Conservation (phyloP, 208 protist species). For the Naegleria fowleri region DNA sequence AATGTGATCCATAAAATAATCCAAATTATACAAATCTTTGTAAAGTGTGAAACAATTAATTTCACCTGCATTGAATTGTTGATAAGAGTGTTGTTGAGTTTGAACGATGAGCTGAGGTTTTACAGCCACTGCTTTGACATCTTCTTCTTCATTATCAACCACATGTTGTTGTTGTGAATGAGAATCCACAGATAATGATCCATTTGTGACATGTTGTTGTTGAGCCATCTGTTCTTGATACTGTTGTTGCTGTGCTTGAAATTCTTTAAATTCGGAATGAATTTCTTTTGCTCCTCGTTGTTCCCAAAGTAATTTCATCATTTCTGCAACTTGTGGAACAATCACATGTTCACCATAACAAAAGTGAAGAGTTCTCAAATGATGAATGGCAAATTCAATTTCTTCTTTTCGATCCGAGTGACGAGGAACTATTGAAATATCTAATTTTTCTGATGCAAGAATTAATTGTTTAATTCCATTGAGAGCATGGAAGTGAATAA, state of each 20-base stretch:
- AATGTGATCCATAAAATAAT: slow-evolving; percentile 4
- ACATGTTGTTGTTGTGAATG: neutral
- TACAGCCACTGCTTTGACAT: neutral
- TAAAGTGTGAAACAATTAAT: neutral
- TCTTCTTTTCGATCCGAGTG: neutral
- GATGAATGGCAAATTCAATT: neutral
- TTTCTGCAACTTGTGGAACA: neutral
- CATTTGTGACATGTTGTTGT: neutral
- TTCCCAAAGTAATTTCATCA: neutral
- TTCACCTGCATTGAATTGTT: neutral
- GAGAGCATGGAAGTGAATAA: slow-evolving; percentile 4
- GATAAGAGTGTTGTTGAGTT: no score
- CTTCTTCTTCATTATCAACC: neutral
- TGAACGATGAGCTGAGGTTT: neutral
- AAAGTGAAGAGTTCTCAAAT: neutral
- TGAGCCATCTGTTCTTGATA: neutral
- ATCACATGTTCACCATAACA: neutral
- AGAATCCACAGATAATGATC: no score
- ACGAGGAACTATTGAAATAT: neutral
- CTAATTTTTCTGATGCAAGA: neutral
- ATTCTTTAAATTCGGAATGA: neutral
- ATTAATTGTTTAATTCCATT: slow-evolving; percentile 17
- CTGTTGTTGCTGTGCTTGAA: neutral
- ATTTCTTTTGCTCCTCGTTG: neutral
- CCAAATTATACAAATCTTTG: neutral